Base-by-base conservation (phyloP, 306 rosid species). In the Casuarina equisetifolia region DNA sequence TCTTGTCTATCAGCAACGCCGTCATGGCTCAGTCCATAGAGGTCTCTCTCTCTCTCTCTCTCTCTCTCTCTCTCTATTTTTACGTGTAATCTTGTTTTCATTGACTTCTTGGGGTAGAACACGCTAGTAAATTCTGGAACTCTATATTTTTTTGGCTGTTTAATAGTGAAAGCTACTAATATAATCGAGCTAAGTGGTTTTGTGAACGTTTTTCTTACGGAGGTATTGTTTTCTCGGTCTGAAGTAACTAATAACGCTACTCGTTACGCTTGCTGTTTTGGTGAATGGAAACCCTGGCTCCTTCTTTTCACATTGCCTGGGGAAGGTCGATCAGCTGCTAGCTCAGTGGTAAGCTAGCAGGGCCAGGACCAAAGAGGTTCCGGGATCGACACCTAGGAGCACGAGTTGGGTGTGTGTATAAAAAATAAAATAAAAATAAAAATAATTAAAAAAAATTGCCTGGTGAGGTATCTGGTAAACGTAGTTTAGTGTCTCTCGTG, bases 21-120 rank as follows among this genome's bases (percentile, higher is more conserved):
- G 25, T 40, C 70, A 66, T 66, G 71, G 71, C 71, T 40, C 49
- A 39, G 5, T 7, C 16, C 71, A 8, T 45, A 66, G 71, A 66
- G 71, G 71, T 66, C 2, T 63, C 25, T 36, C 45, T 62, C 69
- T 13, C 45, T 63, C 45, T 66, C 42, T 58, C 63, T 59, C 68
- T 61, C 67, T 32, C 10, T 19, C 10, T 19, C 13, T 15, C 13
- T 4, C 32, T 25, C 9, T 19, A n/a, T 54, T 54, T 54, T 0
- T 5, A 54, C 17, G 3, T 62, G n/a, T 13, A 38, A 4, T 36
- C 16, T 16, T 38, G 42, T 36, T 10, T 48, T 48, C 51, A 10
- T 48, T 48, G 11, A 48, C 51, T 9, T 57, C 20, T 16, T 16
- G 36, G 7, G 20, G 20, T 57, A 2, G 63, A 20, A 8, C 11